A percentile compares a stretch with the other conserved stretches of the same genome.
Evolutionary conservation across 2,329 filamentous ascomycete genomes (phyloP).

Genomic region (Microcera coccophila): DNA sequence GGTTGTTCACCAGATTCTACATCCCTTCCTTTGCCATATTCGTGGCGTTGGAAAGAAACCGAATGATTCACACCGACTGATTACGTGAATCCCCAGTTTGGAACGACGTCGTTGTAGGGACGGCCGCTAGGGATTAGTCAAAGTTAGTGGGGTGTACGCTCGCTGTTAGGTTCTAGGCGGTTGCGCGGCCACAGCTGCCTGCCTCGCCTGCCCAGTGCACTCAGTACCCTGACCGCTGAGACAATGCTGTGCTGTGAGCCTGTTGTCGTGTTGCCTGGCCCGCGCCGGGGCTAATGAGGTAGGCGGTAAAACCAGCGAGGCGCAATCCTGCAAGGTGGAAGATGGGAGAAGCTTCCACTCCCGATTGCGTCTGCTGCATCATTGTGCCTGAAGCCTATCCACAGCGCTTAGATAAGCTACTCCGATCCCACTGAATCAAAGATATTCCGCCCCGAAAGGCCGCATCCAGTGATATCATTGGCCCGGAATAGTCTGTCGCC

Average conservation of each 20-base stretch:
- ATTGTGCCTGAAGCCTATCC: conserved; percentile 15
- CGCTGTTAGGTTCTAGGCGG: conserved; percentile 3
- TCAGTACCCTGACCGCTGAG: conserved; percentile 1
- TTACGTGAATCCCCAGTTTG: too few relatives aligned
- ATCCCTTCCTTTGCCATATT: too few relatives aligned
- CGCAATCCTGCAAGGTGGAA: conserved; percentile 20
- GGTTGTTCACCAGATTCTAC: too few relatives aligned
- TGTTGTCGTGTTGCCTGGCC: not conserved
- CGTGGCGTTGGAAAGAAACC: too few relatives aligned
- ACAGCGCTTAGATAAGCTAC: conserved; percentile 25
- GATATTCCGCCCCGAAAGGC: conserved; percentile 35
- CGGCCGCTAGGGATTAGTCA: conserved; percentile 6
- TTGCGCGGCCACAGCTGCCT: conserved; percentile 24
- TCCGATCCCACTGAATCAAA: conserved; percentile 27
- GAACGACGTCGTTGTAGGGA: conserved; percentile 1
- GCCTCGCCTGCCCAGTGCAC: too few relatives aligned
- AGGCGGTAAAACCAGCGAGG: not conserved
- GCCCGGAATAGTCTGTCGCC: conserved; percentile 21
- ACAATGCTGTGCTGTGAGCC: not conserved
- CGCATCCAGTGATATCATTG: conserved; percentile 34
- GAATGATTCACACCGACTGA: too few relatives aligned
- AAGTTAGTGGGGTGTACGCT: not conserved
- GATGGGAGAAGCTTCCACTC: conserved; percentile 32
- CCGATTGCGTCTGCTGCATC: conserved; percentile 17
- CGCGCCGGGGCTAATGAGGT: too few relatives aligned